Conservation (phyloP, 805 yeast species). For the Spathaspora arborariae region DNA sequence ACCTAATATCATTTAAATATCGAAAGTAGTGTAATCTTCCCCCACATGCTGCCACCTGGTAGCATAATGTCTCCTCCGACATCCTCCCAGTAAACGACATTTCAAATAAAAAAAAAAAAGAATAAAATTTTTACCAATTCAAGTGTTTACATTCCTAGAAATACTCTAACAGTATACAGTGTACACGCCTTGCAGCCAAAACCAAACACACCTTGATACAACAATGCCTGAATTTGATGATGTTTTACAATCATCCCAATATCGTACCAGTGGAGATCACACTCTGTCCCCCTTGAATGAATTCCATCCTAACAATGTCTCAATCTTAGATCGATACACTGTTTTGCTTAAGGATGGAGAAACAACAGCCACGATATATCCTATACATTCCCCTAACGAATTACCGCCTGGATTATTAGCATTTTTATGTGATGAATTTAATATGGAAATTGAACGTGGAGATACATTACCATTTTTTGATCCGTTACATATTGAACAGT, state of each 20-base stretch:
- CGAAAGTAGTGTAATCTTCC: too few relatives aligned
- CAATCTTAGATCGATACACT: slow-evolving; percentile 40
- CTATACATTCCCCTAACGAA: slow-evolving; percentile 61
- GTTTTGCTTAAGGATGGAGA: slow-evolving; percentile 82
- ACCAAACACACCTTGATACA: neutral
- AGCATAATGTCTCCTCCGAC: neutral
- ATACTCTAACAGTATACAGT: slow-evolving; percentile 29
- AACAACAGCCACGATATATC: slow-evolving; percentile 90
- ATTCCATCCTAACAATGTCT: slow-evolving; percentile 21
- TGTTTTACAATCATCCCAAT: slow-evolving; percentile 45
- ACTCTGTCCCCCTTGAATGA: slow-evolving; percentile 30
- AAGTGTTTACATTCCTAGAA: slow-evolving; percentile 18
- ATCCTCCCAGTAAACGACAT: neutral
- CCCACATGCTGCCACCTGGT: too few relatives aligned
- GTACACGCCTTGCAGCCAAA: slow-evolving; percentile 17
- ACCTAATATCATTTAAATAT: too few relatives aligned
- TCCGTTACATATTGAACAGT: slow-evolving; percentile 68
- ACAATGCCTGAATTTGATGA: slow-evolving; percentile 51
- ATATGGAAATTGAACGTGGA: slow-evolving; percentile 87
- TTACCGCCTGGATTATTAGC: slow-evolving; percentile 77
- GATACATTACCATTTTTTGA: slow-evolving; percentile 86
- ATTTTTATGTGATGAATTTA: slow-evolving; percentile 86
- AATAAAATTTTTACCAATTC: neutral
- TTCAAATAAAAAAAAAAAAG: neutral
- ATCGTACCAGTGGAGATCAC: slow-evolving; percentile 16